These are phyloP conservation scores for Pyrenula massariospora DNA, from an alignment of 495 filamentous ascomycete species.

Conservation along the genomic window DNA sequence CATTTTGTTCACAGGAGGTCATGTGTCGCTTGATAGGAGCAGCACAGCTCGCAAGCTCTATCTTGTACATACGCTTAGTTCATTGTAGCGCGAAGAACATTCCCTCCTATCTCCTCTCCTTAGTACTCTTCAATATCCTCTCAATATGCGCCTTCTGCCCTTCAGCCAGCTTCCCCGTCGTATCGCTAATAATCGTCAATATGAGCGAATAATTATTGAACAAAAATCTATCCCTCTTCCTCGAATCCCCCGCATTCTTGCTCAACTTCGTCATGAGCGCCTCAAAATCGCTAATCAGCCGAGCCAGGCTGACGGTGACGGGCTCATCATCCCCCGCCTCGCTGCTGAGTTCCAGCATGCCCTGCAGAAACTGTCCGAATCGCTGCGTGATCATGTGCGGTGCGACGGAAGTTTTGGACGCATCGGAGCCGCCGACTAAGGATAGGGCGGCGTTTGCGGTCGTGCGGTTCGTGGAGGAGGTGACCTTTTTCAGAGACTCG, in stretches of 20 bases:
- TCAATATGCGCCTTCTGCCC: conserved; percentile 1
- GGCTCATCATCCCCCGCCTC: conserved; percentile 92
- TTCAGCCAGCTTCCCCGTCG: neutral
- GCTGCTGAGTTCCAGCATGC: conserved; percentile 66
- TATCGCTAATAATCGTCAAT: conserved; percentile 68
- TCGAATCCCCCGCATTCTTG: conserved; percentile 55
- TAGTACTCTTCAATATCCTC: neutral
- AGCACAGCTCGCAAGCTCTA: too few relatives aligned
- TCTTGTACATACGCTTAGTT: too few relatives aligned
- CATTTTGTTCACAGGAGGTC: too few relatives aligned
- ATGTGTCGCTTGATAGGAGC: too few relatives aligned
- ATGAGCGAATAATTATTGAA: conserved; percentile 92
- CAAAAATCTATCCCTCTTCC: conserved; percentile 77
- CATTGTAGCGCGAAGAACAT: too few relatives aligned
- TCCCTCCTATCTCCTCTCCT: too few relatives aligned
- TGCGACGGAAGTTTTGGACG: conserved; percentile 63
- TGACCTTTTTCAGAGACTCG: conserved; percentile 61
- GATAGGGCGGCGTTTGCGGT: conserved; percentile 38
- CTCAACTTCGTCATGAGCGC: conserved; percentile 58
- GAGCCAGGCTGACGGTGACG: conserved; percentile 62
- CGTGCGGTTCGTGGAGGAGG: conserved; percentile 38
- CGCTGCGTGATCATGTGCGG: conserved; percentile 86
- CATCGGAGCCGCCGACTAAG: conserved; percentile 39
- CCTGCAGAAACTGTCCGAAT: conserved; percentile 81
- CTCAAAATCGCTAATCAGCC: conserved; percentile 70